These are phyloP conservation scores for Trichoderma guizhouense DNA, from an alignment of 2,329 filamentous ascomycete genomes.

Conservation along the genomic window DNA sequence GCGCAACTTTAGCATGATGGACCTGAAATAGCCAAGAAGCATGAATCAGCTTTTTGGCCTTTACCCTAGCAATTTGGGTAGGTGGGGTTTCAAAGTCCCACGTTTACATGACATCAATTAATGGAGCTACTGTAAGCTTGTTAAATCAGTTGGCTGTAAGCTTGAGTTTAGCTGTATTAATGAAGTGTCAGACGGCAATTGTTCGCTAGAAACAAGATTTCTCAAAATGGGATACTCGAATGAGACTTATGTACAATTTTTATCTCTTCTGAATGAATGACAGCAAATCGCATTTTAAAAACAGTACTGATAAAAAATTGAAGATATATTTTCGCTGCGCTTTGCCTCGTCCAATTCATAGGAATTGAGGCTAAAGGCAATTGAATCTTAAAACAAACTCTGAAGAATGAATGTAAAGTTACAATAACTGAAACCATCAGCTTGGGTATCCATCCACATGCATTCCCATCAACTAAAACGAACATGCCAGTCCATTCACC, in stretches of 20 bases:
- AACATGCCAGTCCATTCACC: background rate
- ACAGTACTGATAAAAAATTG: background rate
- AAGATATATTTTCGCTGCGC: background rate
- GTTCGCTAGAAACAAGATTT: background rate
- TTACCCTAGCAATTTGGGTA: background rate
- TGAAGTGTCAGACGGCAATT: background rate
- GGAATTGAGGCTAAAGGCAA: background rate
- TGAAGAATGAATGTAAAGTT: background rate
- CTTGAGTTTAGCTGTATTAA: background rate
- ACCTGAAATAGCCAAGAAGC: background rate
- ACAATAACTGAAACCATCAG: background rate
- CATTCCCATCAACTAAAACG: background rate
- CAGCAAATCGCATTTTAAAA: background rate
- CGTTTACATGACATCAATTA: background rate
- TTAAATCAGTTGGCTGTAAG: background rate
- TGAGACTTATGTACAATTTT: background rate
- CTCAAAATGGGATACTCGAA: background rate
- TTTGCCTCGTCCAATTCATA: background rate
- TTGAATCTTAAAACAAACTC: background rate
- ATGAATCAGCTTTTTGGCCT: background rate
- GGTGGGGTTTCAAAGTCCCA: background rate
- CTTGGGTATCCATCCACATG: background rate
- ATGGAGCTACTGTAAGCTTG: background rate
- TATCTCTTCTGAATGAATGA: background rate
- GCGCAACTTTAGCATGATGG: background rate